phyloP scores from a whole-genome alignment of 306 rosid species.

The Geum urbanum region DNA sequence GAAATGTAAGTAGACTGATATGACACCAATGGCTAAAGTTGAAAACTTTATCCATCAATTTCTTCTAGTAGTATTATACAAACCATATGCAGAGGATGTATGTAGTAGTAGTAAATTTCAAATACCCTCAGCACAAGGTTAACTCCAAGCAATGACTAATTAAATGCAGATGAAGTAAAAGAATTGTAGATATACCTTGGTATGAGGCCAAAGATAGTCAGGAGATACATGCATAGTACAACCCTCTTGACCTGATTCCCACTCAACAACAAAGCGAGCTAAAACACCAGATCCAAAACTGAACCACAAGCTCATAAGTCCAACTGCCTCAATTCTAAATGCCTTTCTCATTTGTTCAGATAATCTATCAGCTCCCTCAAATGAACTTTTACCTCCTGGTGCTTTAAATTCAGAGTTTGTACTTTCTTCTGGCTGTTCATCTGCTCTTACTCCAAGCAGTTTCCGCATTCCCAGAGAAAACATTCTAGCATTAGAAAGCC shows the following conservation, averaged over 20 bases:
- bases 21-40: neutral
- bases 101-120: neutral
- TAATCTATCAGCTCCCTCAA: slow-evolving; percentile 68
- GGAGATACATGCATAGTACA: slow-evolving; percentile 99
- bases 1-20: neutral
- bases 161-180: slow-evolving; percentile 2
- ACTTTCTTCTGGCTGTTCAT: slow-evolving; percentile 78
- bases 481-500: slow-evolving; percentile 95
- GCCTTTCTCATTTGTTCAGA: slow-evolving; percentile 90
- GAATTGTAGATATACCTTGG: slow-evolving; percentile 59
- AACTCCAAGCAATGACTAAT: neutral
- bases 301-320: slow-evolving; percentile 96
- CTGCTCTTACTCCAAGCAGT: slow-evolving; percentile 77
- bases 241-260: slow-evolving; percentile 98
- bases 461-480: slow-evolving; percentile 94
- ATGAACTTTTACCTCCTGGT: slow-evolving; percentile 46
- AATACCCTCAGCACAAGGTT: neutral
- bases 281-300: slow-evolving; percentile 90
- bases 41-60: too few relatives aligned
- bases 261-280: slow-evolving; percentile 98
- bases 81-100: neutral
- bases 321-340: slow-evolving; percentile 97
- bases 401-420: slow-evolving; percentile 55
- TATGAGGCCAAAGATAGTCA: slow-evolving; percentile 99
- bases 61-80: neutral